Evolutionary conservation across 2,329 filamentous ascomycete species (phyloP).

Genomic region (Sporothrix brunneoviolacea): DNA sequence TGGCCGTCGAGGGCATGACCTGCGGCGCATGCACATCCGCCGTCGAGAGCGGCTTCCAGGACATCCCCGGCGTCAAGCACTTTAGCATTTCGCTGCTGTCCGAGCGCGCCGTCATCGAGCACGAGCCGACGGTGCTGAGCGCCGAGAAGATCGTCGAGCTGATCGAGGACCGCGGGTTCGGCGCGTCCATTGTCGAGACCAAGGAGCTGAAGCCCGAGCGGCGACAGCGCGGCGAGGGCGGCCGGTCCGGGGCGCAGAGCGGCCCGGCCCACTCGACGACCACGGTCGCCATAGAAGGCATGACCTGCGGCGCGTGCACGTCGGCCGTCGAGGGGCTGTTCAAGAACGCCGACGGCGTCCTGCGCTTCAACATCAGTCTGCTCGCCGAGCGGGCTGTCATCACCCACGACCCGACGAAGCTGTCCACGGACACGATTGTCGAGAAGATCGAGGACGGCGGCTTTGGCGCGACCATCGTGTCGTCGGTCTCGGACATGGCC

Average conservation of each 20-base stretch:
- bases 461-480: slow-evolving; percentile 79
- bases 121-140: slow-evolving; percentile 55
- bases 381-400: slow-evolving; percentile 88
- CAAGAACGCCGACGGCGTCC: slow-evolving; percentile 64
- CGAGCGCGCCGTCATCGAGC: slow-evolving; percentile 78
- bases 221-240: slow-evolving; percentile 27
- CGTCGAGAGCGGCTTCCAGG: slow-evolving; percentile 72
- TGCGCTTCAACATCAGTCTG: slow-evolving; percentile 91
- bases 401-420: slow-evolving; percentile 66
- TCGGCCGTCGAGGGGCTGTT: slow-evolving; percentile 84
- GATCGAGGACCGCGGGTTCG: slow-evolving; percentile 71
- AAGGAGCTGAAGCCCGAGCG: slow-evolving; percentile 37
- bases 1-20: slow-evolving; percentile 82
- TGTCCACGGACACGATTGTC: slow-evolving; percentile 66
- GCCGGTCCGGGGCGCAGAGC: slow-evolving; percentile 42
- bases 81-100: slow-evolving; percentile 81
- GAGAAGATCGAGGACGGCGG: slow-evolving; percentile 84
- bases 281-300: slow-evolving; percentile 85
- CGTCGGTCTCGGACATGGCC: slow-evolving; percentile 57
- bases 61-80: slow-evolving; percentile 63
- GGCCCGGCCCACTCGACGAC: slow-evolving; percentile 55
- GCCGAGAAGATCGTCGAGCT: slow-evolving; percentile 49
- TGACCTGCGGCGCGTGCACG: slow-evolving; percentile 97
- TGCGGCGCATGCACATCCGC: slow-evolving; percentile 85
- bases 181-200: slow-evolving; percentile 69